Conservation (phyloP, 345 rosid genomes). For the Eucalyptus leucophloia region DNA sequence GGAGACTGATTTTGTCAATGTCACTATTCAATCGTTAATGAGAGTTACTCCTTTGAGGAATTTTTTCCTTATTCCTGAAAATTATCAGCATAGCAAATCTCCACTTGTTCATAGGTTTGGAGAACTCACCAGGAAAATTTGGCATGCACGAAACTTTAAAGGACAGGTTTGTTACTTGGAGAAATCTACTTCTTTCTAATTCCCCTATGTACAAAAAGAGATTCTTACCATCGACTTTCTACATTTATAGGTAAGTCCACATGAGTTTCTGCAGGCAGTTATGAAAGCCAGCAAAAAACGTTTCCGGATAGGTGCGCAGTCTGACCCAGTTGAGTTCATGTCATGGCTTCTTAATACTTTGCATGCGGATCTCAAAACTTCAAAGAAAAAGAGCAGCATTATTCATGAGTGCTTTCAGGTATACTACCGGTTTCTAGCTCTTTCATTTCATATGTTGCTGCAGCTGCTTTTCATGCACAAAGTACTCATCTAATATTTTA, state of each 20-base stretch:
- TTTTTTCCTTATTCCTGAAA: constrained; percentile 85
- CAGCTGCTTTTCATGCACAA: neutral
- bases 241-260: constrained; percentile 83
- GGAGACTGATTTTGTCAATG: constrained; percentile 95
- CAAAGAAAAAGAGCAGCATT: constrained; percentile 59
- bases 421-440: neutral
- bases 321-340: constrained; percentile 96
- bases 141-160: constrained; percentile 96
- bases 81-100: constrained; percentile 70
- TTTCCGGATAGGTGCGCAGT: constrained; percentile 81
- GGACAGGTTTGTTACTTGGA: constrained; percentile 59
- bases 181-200: neutral
- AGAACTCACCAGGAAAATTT: constrained; percentile 87
- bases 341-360: constrained; percentile 94
- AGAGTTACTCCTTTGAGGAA: constrained; percentile 87
- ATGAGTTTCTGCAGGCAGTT: constrained; percentile 96
- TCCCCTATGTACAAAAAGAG: neutral
- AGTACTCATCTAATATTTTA: neutral
- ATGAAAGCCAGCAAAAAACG: constrained; percentile 90
- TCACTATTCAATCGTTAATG: constrained; percentile 92
- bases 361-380: constrained; percentile 59
- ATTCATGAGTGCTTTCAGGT: constrained; percentile 95
- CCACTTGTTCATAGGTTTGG: constrained; percentile 91
- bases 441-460: neutral
- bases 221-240: neutral